A percentile compares a stretch with the other conserved stretches of the same genome.
phyloP scores from a whole-genome alignment of 164 flowering plant species.

The Nymphaea colorata region DNA sequence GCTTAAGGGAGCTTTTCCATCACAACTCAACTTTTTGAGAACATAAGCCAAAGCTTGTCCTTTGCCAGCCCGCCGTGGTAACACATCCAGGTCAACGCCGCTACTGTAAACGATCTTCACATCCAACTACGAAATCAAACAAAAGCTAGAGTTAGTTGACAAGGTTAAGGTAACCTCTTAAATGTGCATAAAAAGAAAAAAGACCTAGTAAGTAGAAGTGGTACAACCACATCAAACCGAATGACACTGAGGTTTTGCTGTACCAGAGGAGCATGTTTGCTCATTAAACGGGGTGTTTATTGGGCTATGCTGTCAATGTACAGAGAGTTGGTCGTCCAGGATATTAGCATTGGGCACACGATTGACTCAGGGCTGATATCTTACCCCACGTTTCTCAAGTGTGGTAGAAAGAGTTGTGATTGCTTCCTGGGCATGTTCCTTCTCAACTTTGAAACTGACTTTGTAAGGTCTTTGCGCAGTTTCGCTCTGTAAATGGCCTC shows the following conservation, averaged over 20 bases:
- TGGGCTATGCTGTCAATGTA: neutral
- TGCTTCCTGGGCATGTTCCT: conserved; percentile 61
- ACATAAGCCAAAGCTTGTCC: conserved; percentile 89
- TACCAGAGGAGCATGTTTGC: neutral
- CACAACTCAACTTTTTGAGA: conserved; percentile 39
- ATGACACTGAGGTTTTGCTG: too few relatives aligned
- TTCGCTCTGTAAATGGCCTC: conserved; percentile 44
- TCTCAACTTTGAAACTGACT: conserved; percentile 79
- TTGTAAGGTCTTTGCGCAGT: conserved; percentile 90
- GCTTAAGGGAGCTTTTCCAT: conserved; percentile 41
- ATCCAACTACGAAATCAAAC: neutral
- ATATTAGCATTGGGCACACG: neutral
- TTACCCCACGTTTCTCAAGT: conserved; percentile 73
- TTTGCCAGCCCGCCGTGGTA: conserved; percentile 84
- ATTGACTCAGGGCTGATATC: conserved; percentile 8
- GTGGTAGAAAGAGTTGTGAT: conserved; percentile 43
- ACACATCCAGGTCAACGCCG: conserved; percentile 62
- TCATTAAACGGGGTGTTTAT: neutral
- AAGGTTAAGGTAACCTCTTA: neutral
- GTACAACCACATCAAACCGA: too few relatives aligned
- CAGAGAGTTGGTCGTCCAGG: neutral
- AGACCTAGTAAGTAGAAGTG: too few relatives aligned
- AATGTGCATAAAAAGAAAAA: too few relatives aligned
- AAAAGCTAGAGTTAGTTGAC: neutral
- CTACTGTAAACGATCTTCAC: conserved; percentile 51